Base-by-base conservation (phyloP, 495 filamentous ascomycete genomes). In the Elaphomyces granulatus region DNA sequence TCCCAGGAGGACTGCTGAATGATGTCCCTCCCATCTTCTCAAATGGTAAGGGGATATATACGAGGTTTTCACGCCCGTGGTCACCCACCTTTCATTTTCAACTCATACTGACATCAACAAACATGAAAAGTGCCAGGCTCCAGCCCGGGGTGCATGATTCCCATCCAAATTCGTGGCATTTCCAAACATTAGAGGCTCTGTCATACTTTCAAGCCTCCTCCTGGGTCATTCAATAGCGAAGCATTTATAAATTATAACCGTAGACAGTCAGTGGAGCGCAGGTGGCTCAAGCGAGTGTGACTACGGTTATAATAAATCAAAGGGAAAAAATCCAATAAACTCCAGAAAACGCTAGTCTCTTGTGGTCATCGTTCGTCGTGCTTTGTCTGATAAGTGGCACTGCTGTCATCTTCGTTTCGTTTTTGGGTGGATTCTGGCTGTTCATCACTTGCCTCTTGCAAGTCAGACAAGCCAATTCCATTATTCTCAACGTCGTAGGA, bases 401-500 rank as follows among this genome's bases (percentile, higher is more conserved):
- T 53, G 19, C 55, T 45, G 15, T 47, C 40, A 18, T 56, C 49
- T 16, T 54, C 51, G 18, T 45, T 56, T 19, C 44, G 48, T 36
- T 58, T 47, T 39, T 56, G 58, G 2, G 60, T 65, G 38, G 62
- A 60, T 9, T 62, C 64, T 15, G 59, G 59, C 42, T 59, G 62
- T 10, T 71, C 75, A 42, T 87, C 81, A 42, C 70, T 78, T 44
- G 81, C 79, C 43, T 85, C 80, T 4, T 77, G 67, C 30, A 90
- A 59, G 38, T 85, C 81, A 10, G 66, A 65, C 55, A 86, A 53
- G 15, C 77, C 80, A 32, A 78, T 69, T 6, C 55, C 75, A n/a
- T 70, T 64, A 48, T 79, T 75, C 51, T 88, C 80, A 31, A 80
- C 68, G 41, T 92, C 85, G 48, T 87, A 93, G 2, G 77, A 74